Base-by-base conservation (phyloP, 331 rosid species). In the Phaseolus coccineus region DNA sequence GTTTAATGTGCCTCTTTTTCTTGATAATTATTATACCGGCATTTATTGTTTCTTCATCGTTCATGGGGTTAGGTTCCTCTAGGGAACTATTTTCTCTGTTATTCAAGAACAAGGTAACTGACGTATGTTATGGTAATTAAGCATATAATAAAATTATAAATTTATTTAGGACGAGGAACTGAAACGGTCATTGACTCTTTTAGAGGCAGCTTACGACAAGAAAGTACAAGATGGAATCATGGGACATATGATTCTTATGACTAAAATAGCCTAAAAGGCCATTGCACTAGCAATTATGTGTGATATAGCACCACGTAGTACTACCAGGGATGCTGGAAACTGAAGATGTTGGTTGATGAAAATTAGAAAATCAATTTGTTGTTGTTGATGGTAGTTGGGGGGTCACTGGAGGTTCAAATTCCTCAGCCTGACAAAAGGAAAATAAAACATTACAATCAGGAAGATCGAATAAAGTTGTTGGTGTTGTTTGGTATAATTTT, bases 351-450 rank as follows among this genome's bases (percentile, higher is more conserved):
- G 57, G 52, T 71, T 56, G 81, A 39, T 71, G 50, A 48, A 35
- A 73, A 39, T 70, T 39, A 19, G 57, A 53, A 33, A 80, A 62
- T 48, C 39, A 33, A 16, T 51, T 69, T 63, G 68, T 50, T 63
- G 62, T 25, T 44, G 68, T 50, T 63, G 61, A 69, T 61, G 40
- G 59, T 24, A 48, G 40, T 73, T 50, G 40, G 40, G 44, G 44
- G 64, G 77, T 88, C 86, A 92, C 47, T 87, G 84, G 78, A 91
- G 91, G 74, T 76, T 92, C 85, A 91, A 11, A 85, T 86, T 86
- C 87, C 86, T 89, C 84, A 88, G 51, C 92, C 98, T 94, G 92
- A 69, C 83, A 77, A 55, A 47, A 33, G n/a, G 4, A 16, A n/a
- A 33, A 35, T 6, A 24, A 57, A 33, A 27, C 44, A 65, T 24